Percentiles rank a stretch among this genome's conserved stretches.
phyloP scores from a whole-genome alignment of 75 land plant genomes.

The Gnetum montanum region DNA sequence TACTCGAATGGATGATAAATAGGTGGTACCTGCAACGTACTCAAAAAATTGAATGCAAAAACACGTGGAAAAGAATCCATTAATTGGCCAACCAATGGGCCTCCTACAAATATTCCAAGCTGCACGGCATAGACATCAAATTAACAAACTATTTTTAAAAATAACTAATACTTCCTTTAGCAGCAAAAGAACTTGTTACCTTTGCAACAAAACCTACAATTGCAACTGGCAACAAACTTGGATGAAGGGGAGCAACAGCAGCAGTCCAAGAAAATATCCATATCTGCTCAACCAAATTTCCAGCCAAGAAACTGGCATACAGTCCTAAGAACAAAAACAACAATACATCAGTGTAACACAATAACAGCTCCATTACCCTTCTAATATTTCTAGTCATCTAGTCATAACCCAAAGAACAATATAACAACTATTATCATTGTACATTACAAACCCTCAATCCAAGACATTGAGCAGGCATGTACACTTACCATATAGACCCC shows the following conservation, averaged over 20 bases:
- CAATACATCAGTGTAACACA: not conserved
- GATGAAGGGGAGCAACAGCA: constrained; percentile 80
- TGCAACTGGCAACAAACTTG: constrained; percentile 85
- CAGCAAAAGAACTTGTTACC: constrained; percentile 31
- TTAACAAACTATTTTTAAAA: not conserved
- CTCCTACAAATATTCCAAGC: constrained; percentile 76
- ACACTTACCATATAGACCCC: constrained; percentile 54
- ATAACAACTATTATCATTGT: no score
- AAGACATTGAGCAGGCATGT: no score
- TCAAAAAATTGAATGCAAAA: constrained; percentile 52
- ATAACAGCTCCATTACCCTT: not conserved
- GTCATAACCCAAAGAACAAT: no score
- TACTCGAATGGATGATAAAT: not conserved
- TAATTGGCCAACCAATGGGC: constrained; percentile 83
- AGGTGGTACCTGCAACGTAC: constrained; percentile 55
- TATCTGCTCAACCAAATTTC: constrained; percentile 79
- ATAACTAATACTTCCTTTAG: not conserved
- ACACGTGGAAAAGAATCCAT: constrained; percentile 88
- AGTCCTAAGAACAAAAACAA: constrained; percentile 49
- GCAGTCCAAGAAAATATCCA: constrained; percentile 96
- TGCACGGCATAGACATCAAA: no score
- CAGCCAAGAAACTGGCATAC: constrained; percentile 64
- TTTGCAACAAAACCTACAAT: constrained; percentile 75
- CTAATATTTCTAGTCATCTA: no score
- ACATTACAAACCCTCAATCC: no score